phyloP scores from a whole-genome alignment of 768 basidiomycete genomes.

The Amanita brunnescens region DNA sequence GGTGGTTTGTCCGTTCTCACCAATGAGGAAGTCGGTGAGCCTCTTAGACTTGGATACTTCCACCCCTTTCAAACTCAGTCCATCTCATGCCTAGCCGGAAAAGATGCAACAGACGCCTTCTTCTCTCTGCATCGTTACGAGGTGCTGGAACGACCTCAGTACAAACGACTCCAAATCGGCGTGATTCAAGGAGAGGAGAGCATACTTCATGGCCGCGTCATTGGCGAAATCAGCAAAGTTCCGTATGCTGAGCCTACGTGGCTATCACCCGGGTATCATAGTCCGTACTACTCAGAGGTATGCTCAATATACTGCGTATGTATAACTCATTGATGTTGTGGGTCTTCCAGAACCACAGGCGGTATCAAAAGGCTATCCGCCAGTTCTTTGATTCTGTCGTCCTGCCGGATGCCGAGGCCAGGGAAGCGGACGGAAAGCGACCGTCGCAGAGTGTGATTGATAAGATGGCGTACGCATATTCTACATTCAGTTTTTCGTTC shows the following conservation, averaged over 20 bases:
- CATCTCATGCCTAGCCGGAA: constrained; percentile 39
- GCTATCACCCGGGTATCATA: constrained; percentile 55
- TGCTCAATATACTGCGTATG: background rate
- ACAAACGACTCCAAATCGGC: constrained; percentile 56
- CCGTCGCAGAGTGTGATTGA: constrained; percentile 73
- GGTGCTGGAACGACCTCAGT: constrained; percentile 59
- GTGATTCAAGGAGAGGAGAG: constrained; percentile 50
- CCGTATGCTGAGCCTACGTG: constrained; percentile 80
- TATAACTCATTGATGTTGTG: background rate
- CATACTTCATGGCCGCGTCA: constrained; percentile 32
- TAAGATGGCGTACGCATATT: constrained; percentile 70
- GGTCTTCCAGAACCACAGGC: constrained; percentile 38
- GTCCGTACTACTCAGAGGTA: constrained; percentile 70
- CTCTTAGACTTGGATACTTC: background rate
- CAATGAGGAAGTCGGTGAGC: constrained; percentile 62
- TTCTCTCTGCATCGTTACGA: constrained; percentile 70
- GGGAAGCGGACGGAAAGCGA: constrained; percentile 84
- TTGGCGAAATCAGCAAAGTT: constrained; percentile 53
- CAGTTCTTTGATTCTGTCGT: constrained; percentile 60
- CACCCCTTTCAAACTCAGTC: no score
- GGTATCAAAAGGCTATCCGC: constrained; percentile 49
- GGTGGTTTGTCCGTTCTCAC: constrained; percentile 70
- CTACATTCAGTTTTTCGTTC: constrained; percentile 25
- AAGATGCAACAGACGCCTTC: constrained; percentile 75
- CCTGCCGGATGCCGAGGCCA: constrained; percentile 46